Evolutionary conservation across 1,284 basidiomycete genomes (phyloP).

Genomic region (Cronartium quercuum): DNA sequence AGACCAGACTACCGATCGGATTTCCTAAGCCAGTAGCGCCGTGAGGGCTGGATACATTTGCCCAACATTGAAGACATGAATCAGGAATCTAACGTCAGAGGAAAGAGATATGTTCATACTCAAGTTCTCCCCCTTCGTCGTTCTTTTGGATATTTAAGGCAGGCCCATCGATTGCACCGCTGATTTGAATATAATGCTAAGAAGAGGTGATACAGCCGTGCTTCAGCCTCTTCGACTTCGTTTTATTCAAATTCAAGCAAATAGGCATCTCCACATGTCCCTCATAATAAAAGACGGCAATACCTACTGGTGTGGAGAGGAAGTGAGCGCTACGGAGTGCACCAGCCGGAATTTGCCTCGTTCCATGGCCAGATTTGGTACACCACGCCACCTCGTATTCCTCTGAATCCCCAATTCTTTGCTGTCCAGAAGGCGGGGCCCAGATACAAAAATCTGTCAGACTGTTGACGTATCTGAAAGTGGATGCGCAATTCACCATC

Average conservation of each 20-base stretch:
- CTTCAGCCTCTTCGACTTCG: too few species aligned
- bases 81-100: background rate
- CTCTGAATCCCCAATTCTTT: background rate
- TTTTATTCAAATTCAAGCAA: too few species aligned
- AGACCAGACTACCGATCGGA: slow-evolving; percentile 43
- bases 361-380: background rate
- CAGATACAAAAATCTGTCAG: slow-evolving; percentile 3
- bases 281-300: too few species aligned
- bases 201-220: too few species aligned
- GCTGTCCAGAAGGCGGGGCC: background rate
- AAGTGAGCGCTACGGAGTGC: background rate
- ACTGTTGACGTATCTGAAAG: background rate
- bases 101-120: background rate
- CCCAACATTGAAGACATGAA: too few species aligned
- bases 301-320: background rate
- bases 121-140: background rate
- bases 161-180: background rate
- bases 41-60: slow-evolving; percentile 37
- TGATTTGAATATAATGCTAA: slow-evolving; percentile 3
- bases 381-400: background rate
- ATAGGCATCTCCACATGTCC: too few species aligned
- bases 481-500: background rate
- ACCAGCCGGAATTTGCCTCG: background rate
- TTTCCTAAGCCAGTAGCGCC: slow-evolving; percentile 42
- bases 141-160: background rate